Conservation (phyloP, 352 stramenopile species). For the Stephanocyclus meneghinianus region DNA sequence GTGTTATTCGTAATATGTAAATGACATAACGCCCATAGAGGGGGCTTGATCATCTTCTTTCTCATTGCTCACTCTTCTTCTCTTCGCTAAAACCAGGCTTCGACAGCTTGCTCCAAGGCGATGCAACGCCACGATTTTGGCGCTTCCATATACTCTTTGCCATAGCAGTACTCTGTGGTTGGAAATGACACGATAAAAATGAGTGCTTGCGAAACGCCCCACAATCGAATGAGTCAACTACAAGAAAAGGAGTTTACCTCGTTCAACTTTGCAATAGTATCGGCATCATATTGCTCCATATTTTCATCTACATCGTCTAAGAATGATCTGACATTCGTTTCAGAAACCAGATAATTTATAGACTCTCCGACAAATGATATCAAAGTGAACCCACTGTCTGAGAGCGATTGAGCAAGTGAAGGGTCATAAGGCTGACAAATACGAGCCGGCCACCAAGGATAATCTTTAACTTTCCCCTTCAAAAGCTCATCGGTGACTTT, state of each 20-base stretch:
- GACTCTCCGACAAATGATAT: slow-evolving; percentile 73
- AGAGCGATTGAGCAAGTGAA: slow-evolving; percentile 46
- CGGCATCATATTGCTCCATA: slow-evolving; percentile 36
- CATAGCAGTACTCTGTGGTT: slow-evolving; percentile 49
- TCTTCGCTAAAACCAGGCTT: slow-evolving; percentile 48
- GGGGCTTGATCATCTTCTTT: neutral
- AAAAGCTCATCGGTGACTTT: slow-evolving; percentile 71
- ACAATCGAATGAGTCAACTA: neutral
- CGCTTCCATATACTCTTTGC: slow-evolving; percentile 46
- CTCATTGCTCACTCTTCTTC: slow-evolving; percentile 43
- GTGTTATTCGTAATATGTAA: slow-evolving; percentile 7
- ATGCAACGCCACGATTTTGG: slow-evolving; percentile 39
- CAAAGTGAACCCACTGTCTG: slow-evolving; percentile 52
- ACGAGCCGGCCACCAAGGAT: slow-evolving; percentile 78
- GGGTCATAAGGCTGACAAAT: slow-evolving; percentile 64
- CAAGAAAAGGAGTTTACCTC: slow-evolving; percentile 32
- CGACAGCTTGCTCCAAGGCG: slow-evolving; percentile 50
- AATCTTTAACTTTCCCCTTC: slow-evolving; percentile 66
- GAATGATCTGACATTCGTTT: slow-evolving; percentile 62
- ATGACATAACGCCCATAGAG: neutral
- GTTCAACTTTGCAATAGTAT: slow-evolving; percentile 36
- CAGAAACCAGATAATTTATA: slow-evolving; percentile 61
- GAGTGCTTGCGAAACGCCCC: neutral
- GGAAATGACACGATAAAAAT: slow-evolving; percentile 25
- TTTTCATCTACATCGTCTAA: slow-evolving; percentile 62